phyloP scores from a whole-genome alignment of 2,329 filamentous ascomycete genomes.

The Neofusicoccum ribis region DNA sequence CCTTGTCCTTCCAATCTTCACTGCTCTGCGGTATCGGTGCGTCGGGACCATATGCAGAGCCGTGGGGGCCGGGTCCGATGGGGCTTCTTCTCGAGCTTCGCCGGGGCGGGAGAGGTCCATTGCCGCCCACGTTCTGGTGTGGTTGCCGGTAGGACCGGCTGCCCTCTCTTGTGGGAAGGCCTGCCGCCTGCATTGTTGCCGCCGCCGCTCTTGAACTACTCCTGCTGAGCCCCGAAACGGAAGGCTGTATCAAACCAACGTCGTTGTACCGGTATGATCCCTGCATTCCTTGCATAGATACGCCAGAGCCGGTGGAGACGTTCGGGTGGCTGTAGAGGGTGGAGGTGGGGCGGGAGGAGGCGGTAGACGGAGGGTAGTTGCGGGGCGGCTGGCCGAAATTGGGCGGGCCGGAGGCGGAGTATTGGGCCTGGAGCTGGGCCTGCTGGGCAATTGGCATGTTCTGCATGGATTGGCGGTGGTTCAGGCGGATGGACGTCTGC shows the following conservation, averaged over 20 bases:
- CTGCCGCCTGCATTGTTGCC: slow-evolving; percentile 57
- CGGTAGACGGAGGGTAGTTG: slow-evolving; percentile 29
- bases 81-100: slow-evolving; percentile 73
- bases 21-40: slow-evolving; percentile 64
- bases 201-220: slow-evolving; percentile 65
- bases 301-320: slow-evolving; percentile 46
- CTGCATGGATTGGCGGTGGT: slow-evolving; percentile 44
- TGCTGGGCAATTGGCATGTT: slow-evolving; percentile 44
- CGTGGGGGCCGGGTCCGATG: slow-evolving; percentile 53
- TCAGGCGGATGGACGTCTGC: slow-evolving; percentile 34
- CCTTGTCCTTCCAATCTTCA: slow-evolving; percentile 94
- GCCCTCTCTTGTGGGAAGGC: slow-evolving; percentile 63
- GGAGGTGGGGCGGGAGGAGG: slow-evolving; percentile 41
- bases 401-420: slow-evolving; percentile 28
- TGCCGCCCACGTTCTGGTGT: slow-evolving; percentile 54
- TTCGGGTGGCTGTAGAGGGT: slow-evolving; percentile 52
- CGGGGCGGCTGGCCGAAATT: slow-evolving; percentile 27
- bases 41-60: slow-evolving; percentile 57
- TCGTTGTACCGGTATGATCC: slow-evolving; percentile 50
- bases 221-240: slow-evolving; percentile 56
- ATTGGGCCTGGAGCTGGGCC: slow-evolving; percentile 39
- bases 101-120: slow-evolving; percentile 69
- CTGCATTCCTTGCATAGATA: slow-evolving; percentile 32
- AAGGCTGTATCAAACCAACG: slow-evolving; percentile 38
- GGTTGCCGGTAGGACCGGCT: slow-evolving; percentile 68